Evolutionary conservation across 176 grass and related monocot genomes (phyloP).

Genomic region (Raddia guianensis): DNA sequence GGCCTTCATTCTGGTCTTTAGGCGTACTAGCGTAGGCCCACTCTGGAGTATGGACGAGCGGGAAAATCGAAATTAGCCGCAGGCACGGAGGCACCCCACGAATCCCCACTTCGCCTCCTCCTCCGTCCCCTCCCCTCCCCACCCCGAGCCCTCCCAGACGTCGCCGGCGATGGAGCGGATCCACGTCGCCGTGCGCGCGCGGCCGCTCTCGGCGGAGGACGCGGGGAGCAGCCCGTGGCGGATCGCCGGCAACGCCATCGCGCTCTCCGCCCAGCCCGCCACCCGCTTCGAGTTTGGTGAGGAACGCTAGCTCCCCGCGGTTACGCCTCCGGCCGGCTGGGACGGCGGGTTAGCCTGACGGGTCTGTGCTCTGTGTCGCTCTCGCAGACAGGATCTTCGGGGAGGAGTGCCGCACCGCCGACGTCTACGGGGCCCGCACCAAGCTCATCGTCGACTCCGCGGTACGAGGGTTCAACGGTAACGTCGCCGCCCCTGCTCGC

Average conservation of each 20-base stretch:
- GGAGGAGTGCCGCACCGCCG: slow-evolving; percentile 65
- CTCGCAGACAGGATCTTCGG: slow-evolving; percentile 70
- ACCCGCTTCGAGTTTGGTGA: slow-evolving; percentile 83
- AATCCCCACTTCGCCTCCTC: background rate
- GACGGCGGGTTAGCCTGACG: background rate
- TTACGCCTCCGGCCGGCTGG: background rate
- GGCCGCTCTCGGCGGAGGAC: slow-evolving; percentile 79
- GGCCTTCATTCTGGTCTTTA: no score
- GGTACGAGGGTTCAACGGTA: slow-evolving; percentile 87
- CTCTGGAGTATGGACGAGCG: background rate
- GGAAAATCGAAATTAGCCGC: slow-evolving; percentile 27
- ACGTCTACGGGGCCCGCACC: slow-evolving; percentile 67
- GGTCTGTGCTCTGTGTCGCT: background rate
- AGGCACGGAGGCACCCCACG: background rate
- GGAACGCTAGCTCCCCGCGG: background rate
- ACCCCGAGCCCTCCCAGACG: background rate
- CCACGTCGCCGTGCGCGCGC: slow-evolving; percentile 70
- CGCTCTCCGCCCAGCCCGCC: slow-evolving; percentile 56
- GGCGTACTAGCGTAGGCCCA: no score
- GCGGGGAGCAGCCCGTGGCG: slow-evolving; percentile 67
- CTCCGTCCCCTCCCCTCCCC: background rate
- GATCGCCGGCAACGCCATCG: slow-evolving; percentile 70
- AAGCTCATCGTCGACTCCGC: slow-evolving; percentile 79
- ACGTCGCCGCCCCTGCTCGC: background rate
- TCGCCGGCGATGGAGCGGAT: slow-evolving; percentile 74